Evolutionary conservation across 108 stramenopile species (phyloP).

Genomic region (Pseudonitzschia pungens): DNA sequence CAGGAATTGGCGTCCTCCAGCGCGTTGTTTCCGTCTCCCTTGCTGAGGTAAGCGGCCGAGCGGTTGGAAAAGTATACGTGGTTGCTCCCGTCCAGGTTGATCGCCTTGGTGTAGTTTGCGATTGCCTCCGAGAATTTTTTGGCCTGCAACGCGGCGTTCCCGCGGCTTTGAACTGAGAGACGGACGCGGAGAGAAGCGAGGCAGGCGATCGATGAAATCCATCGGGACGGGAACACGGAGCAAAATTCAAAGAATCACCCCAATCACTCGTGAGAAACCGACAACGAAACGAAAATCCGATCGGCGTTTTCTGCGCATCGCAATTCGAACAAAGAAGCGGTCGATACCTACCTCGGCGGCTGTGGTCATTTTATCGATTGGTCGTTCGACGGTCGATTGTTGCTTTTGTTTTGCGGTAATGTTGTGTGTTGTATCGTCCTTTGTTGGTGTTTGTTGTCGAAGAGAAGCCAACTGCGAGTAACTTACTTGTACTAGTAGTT

Average conservation of each 20-base stretch:
- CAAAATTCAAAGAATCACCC: background rate
- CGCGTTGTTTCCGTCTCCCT: constrained; percentile 91
- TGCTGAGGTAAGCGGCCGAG: constrained; percentile 93
- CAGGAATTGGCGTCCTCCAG: constrained; percentile 95
- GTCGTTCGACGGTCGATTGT: background rate
- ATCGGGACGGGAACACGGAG: no score
- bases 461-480: no score
- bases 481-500: background rate
- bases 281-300: background rate
- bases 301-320: no score
- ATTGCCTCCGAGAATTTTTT: constrained; percentile 93
- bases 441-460: background rate
- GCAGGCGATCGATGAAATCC: no score
- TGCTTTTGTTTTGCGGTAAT: no score
- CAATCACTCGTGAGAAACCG: background rate
- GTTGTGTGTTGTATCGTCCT: no score
- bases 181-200: no score
- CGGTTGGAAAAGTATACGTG: constrained; percentile 97
- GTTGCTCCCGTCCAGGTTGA: constrained; percentile 90
- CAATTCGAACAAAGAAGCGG: no score
- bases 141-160: constrained; percentile 90
- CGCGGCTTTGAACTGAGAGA: constrained; percentile 73
- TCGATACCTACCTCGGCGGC: background rate
- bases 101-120: constrained; percentile 94
- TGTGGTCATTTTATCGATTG: background rate